Evolutionary conservation across 805 yeast species (phyloP).

Genomic region (Nakazawaea wyomingensis): DNA sequence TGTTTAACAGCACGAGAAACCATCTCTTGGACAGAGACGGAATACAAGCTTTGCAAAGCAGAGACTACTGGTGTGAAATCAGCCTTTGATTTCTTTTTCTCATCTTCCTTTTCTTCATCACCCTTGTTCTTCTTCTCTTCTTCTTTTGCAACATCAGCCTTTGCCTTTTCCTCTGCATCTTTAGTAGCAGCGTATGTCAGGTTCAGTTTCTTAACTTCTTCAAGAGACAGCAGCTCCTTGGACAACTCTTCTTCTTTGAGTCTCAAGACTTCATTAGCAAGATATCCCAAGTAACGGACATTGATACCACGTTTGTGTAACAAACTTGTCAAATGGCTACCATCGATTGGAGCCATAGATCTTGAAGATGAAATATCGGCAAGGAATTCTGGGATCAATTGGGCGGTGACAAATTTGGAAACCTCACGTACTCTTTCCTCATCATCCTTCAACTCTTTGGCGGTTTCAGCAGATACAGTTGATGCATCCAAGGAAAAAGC

Average conservation of each 20-base stretch:
- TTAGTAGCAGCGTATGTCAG: slow-evolving; percentile 30
- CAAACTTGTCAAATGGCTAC: slow-evolving; percentile 59
- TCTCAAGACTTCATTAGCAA: slow-evolving; percentile 38
- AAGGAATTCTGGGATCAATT: slow-evolving; percentile 60
- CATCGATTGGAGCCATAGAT: slow-evolving; percentile 69
- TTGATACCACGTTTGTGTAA: slow-evolving; percentile 84
- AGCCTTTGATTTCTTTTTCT: slow-evolving; percentile 28
- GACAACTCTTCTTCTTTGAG: slow-evolving; percentile 22
- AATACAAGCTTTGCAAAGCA: slow-evolving; percentile 42
- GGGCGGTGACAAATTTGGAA: slow-evolving; percentile 54
- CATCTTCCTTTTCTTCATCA: slow-evolving; percentile 26
- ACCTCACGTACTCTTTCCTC: slow-evolving; percentile 63
- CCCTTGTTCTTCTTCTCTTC: slow-evolving; percentile 28
- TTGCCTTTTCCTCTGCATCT: slow-evolving; percentile 29
- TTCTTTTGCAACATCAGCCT: no score
- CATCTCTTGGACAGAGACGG: slow-evolving; percentile 58
- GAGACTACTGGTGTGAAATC: slow-evolving; percentile 38
- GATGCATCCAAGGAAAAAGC: slow-evolving; percentile 47
- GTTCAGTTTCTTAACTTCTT: slow-evolving; percentile 22
- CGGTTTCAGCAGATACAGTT: slow-evolving; percentile 31
- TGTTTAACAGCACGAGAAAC: slow-evolving; percentile 79
- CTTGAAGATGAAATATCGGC: slow-evolving; percentile 46
- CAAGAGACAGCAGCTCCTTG: slow-evolving; percentile 23
- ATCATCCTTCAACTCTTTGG: slow-evolving; percentile 40
- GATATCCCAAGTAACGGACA: slow-evolving; percentile 75